phyloP scores from a whole-genome alignment of 768 basidiomycete species.

The Suillus ampliporus region DNA sequence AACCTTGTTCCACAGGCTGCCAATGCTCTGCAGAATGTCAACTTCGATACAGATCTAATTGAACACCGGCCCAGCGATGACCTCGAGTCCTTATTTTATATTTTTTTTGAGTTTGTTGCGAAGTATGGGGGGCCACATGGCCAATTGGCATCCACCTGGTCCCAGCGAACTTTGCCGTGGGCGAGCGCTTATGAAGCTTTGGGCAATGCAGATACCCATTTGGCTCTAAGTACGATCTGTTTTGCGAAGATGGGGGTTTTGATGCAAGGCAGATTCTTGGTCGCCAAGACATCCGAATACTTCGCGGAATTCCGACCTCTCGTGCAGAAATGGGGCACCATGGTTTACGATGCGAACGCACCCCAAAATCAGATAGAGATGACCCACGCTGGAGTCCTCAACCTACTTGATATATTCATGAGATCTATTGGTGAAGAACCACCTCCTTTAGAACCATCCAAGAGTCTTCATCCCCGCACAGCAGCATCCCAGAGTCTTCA shows the following conservation, averaged over 20 bases:
- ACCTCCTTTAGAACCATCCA: no score
- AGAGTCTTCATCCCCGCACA: no score
- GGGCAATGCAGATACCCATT: neutral
- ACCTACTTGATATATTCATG: neutral
- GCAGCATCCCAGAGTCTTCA: no score
- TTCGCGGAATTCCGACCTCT: neutral
- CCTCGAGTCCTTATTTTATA: neutral
- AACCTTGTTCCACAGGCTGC: conserved; percentile 1
- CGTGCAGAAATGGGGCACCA: neutral
- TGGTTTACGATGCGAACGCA: neutral
- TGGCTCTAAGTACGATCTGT: neutral
- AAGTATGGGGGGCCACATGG: neutral
- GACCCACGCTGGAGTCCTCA: neutral
- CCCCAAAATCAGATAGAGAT: neutral
- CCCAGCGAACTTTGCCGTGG: neutral
- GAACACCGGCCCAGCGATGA: neutral
- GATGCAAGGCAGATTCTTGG: neutral
- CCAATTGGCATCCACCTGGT: neutral
- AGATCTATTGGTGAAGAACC: no score
- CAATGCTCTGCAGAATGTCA: neutral
- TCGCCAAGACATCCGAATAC: neutral
- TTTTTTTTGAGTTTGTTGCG: neutral
- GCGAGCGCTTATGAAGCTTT: neutral
- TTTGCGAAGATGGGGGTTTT: neutral
- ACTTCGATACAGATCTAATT: neutral